Evolutionary conservation across 2,329 filamentous ascomycete genomes (phyloP).

Genomic region (Epichloe elymi): DNA sequence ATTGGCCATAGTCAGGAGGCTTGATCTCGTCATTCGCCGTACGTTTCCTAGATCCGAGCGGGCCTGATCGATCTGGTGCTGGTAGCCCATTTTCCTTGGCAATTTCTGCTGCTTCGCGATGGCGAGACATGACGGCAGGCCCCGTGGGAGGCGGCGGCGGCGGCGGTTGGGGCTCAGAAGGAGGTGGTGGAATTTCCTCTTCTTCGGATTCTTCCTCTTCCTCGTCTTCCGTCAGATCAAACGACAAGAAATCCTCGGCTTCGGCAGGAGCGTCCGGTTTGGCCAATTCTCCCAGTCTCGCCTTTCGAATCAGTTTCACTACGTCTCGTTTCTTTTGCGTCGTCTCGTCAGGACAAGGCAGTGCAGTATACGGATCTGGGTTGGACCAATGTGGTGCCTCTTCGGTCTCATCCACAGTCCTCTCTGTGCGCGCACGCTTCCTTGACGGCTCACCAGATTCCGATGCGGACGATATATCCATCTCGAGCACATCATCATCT

Average conservation of each 20-base stretch:
- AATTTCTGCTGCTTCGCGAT: background rate
- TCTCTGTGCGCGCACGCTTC: slow-evolving; percentile 19
- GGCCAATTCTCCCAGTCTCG: slow-evolving; percentile 47
- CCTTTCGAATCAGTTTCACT: slow-evolving; percentile 83
- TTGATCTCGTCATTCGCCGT: slow-evolving; percentile 58
- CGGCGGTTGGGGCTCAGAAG: slow-evolving; percentile 10
- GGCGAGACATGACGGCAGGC: background rate
- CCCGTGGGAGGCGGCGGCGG: background rate
- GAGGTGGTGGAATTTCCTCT: slow-evolving; percentile 8
- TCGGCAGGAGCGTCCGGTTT: slow-evolving; percentile 40
- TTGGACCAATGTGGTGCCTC: slow-evolving; percentile 78
- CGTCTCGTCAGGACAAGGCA: slow-evolving; percentile 66
- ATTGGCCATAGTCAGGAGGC: slow-evolving; percentile 35
- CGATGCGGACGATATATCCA: slow-evolving; percentile 41
- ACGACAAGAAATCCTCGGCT: slow-evolving; percentile 80
- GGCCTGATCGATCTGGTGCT: slow-evolving; percentile 22
- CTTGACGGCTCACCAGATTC: slow-evolving; percentile 27
- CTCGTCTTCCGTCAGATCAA: slow-evolving; percentile 52
- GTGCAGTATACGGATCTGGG: slow-evolving; percentile 79
- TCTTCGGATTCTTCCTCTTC: slow-evolving; percentile 16
- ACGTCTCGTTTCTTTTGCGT: slow-evolving; percentile 71
- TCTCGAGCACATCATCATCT: slow-evolving; percentile 49
- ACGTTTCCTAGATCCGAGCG: slow-evolving; percentile 59
- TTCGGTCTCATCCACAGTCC: slow-evolving; percentile 22
- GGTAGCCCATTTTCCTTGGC: slow-evolving; percentile 10